These are phyloP conservation scores for Blastomyces emzantsi DNA, from an alignment of 2,329 filamentous ascomycete species.

Conservation along the genomic window DNA sequence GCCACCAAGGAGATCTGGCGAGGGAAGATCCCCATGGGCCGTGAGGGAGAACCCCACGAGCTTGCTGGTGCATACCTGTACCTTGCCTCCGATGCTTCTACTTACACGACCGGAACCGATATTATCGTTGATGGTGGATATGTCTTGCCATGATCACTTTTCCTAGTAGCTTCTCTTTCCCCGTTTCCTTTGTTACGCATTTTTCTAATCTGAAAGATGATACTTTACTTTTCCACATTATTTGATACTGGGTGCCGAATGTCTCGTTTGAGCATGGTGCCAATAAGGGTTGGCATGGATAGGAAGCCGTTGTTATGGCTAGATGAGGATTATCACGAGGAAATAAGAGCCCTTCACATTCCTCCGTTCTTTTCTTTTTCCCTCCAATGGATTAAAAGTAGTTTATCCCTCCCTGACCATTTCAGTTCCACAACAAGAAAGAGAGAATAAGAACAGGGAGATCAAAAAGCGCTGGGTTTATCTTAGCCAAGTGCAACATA, in stretches of 20 bases:
- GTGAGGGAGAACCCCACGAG: constrained; percentile 64
- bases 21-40: constrained; percentile 69
- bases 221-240: background rate
- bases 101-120: constrained; percentile 68
- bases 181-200: background rate
- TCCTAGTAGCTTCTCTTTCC: background rate
- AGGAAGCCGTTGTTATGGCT: no score
- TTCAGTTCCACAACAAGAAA: background rate
- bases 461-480: background rate
- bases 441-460: background rate
- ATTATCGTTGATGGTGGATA: constrained; percentile 71
- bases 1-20: constrained; percentile 66
- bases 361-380: background rate
- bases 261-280: background rate
- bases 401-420: background rate
- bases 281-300: no score
- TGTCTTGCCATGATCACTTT: constrained; percentile 37
- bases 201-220: background rate
- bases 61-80: constrained; percentile 78
- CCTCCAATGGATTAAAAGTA: background rate
- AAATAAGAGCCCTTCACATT: background rate
- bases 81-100: constrained; percentile 71
- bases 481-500: no score
- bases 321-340: no score
- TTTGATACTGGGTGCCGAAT: background rate